These are phyloP conservation scores for Xenosphaeropsis pyriputrescens DNA, from an alignment of 2,329 filamentous ascomycete species.

Conservation along the genomic window DNA sequence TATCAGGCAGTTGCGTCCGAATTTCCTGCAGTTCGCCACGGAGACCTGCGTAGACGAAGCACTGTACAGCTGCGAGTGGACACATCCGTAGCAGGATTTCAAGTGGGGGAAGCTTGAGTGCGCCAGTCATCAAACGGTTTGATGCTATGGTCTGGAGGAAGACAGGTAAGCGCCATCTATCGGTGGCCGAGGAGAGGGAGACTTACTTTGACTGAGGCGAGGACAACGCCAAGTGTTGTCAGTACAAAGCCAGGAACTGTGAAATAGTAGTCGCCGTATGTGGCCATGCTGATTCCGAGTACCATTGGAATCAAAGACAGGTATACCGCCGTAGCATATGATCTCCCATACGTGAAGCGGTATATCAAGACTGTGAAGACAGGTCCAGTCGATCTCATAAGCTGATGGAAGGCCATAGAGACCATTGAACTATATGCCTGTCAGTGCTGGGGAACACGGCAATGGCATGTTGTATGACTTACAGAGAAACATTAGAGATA, in stretches of 20 bases:
- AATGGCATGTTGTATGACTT: constrained; percentile 9
- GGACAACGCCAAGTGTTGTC: constrained; percentile 36
- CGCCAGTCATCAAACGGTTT: constrained; percentile 42
- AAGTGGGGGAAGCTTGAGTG: constrained; percentile 38
- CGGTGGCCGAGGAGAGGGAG: too few species aligned
- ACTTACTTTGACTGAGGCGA: constrained; percentile 37
- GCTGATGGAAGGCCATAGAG: constrained; percentile 52
- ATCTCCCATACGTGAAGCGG: constrained; percentile 36
- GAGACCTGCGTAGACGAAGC: constrained; percentile 32
- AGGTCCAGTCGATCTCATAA: constrained; percentile 45
- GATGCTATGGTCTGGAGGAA: too few species aligned
- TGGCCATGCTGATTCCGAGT: constrained; percentile 41
- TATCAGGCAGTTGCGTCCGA: too few species aligned
- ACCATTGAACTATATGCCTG: constrained; percentile 28
- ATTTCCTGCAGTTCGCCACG: constrained; percentile 28
- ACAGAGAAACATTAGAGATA: constrained; percentile 48
- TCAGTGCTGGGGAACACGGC: background rate
- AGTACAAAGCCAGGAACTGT: constrained; percentile 40
- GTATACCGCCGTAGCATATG: constrained; percentile 40
- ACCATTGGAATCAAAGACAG: constrained; percentile 45
- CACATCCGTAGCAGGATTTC: constrained; percentile 50
- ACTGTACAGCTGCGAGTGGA: constrained; percentile 41
- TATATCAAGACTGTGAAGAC: constrained; percentile 48
- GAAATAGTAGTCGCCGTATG: constrained; percentile 47
- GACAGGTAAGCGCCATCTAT: too few species aligned